Conservation (phyloP, 2,329 filamentous ascomycete genomes). For the Pochonia chlamydosporia region DNA sequence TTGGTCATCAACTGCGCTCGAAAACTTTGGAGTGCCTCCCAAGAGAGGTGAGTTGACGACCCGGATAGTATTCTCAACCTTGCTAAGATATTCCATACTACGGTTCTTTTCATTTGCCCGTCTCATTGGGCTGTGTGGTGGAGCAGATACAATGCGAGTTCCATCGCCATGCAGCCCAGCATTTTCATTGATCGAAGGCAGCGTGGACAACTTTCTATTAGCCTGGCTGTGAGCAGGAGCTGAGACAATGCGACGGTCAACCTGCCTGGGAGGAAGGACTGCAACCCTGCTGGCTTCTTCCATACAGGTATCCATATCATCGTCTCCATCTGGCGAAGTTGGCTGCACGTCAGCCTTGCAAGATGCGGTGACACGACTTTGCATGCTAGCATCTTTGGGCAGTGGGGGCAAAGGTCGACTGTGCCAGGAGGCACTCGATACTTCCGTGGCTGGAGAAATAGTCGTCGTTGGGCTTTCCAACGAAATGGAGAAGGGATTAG, state of each 20-base stretch:
- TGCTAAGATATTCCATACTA: conserved; percentile 39
- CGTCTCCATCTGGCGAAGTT: conserved; percentile 19
- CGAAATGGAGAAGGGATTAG: conserved; percentile 37
- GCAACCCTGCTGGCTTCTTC: conserved; percentile 23
- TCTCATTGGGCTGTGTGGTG: conserved; percentile 29
- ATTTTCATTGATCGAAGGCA: conserved; percentile 47
- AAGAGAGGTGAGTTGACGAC: conserved; percentile 45
- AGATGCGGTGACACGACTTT: conserved; percentile 12
- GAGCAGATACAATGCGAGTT: conserved; percentile 41
- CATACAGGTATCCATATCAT: conserved; percentile 12
- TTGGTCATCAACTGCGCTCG: conserved; percentile 35
- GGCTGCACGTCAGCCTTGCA: conserved; percentile 16
- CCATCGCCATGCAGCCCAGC: conserved; percentile 26
- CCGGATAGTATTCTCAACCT: conserved; percentile 46
- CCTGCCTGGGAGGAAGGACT: conserved; percentile 24
- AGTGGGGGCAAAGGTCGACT: conserved; percentile 47
- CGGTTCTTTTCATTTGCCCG: conserved; percentile 24
- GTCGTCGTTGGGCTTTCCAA: conserved; percentile 26
- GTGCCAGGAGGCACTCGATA: conserved; percentile 34
- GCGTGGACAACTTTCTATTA: conserved; percentile 28
- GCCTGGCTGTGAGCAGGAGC: conserved; percentile 42
- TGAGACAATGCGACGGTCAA: conserved; percentile 43
- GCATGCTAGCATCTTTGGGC: conserved; percentile 23
- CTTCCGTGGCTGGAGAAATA: conserved; percentile 21
- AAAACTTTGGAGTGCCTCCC: conserved; percentile 25